Evolutionary conservation across 164 flowering plant species (phyloP).

Genomic region (Paratinospora sagittata): DNA sequence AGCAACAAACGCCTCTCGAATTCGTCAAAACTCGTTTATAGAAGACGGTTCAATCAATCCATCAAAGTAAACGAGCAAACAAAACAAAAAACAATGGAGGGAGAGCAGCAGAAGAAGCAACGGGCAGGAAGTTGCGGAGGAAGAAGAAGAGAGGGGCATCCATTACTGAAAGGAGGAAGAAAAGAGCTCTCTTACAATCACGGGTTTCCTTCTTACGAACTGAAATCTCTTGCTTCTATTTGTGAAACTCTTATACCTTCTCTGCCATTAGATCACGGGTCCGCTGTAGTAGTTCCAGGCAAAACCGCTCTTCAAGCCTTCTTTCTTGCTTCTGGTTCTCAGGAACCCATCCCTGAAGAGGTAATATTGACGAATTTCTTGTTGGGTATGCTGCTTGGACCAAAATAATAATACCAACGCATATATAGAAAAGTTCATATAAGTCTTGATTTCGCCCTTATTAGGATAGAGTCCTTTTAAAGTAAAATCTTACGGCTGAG

Average conservation of each 20-base stretch:
- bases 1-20: too few species aligned
- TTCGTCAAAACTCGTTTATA: too few species aligned
- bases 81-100: too few species aligned
- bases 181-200: slow-evolving; percentile 32
- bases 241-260: slow-evolving; percentile 58
- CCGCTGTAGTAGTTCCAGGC: slow-evolving; percentile 12
- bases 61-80: too few species aligned
- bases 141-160: slow-evolving; percentile 29
- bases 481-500: too few species aligned
- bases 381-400: background rate
- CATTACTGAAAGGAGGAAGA: slow-evolving; percentile 39
- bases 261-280: slow-evolving; percentile 13
- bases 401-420: background rate
- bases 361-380: slow-evolving; percentile 16
- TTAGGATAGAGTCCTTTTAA: too few species aligned
- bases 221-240: slow-evolving; percentile 44
- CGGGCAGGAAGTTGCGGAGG: too few species aligned
- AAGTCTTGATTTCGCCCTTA: too few species aligned
- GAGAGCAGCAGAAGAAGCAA: too few species aligned
- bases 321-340: slow-evolving; percentile 39
- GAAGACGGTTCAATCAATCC: too few species aligned
- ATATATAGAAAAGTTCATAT: too few species aligned
- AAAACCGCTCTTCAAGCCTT: slow-evolving; percentile 30
- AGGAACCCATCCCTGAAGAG: slow-evolving; percentile 49
- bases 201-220: slow-evolving; percentile 55